phyloP scores from a whole-genome alignment of 805 yeast genomes.

The Isabelozyma heimii region DNA sequence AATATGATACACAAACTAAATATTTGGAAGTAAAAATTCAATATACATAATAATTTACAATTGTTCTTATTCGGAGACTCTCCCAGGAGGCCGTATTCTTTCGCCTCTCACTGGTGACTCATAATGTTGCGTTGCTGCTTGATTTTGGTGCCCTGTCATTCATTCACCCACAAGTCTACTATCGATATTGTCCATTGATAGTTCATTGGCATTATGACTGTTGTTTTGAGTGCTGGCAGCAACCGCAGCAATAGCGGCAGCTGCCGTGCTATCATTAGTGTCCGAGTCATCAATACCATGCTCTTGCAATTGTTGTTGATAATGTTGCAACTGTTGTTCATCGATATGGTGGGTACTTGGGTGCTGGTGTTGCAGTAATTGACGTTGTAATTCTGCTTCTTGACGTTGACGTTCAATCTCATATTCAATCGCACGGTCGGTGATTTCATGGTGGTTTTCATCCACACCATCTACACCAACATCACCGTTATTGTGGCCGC shows the following conservation, averaged over 20 bases:
- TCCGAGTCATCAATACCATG: conserved; percentile 6
- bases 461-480: conserved; percentile 6
- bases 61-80: background rate
- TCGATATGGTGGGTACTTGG: conserved; percentile 19
- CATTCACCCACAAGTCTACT: conserved; percentile 43
- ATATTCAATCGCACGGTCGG: conserved; percentile 13
- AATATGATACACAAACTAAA: background rate
- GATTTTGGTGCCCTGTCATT: no score
- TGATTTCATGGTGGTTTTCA: conserved; percentile 8
- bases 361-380: conserved; percentile 17
- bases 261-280: conserved; percentile 27
- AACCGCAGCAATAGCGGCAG: conserved; percentile 44
- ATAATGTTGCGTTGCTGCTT: no score
- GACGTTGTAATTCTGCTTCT: conserved; percentile 21
- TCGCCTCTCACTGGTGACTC: no score
- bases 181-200: conserved; percentile 44
- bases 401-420: conserved; percentile 17
- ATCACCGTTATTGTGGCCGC: conserved; percentile 1
- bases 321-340: conserved; percentile 22
- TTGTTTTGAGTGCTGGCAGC: conserved; percentile 30
- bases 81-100: no score
- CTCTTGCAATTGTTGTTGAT: conserved; percentile 26
- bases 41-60: background rate
- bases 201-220: conserved; percentile 24
- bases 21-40: background rate